Evolutionary conservation across 192 early-diverging fungal species (phyloP).

Genomic region (Mortierella hygrophila): DNA sequence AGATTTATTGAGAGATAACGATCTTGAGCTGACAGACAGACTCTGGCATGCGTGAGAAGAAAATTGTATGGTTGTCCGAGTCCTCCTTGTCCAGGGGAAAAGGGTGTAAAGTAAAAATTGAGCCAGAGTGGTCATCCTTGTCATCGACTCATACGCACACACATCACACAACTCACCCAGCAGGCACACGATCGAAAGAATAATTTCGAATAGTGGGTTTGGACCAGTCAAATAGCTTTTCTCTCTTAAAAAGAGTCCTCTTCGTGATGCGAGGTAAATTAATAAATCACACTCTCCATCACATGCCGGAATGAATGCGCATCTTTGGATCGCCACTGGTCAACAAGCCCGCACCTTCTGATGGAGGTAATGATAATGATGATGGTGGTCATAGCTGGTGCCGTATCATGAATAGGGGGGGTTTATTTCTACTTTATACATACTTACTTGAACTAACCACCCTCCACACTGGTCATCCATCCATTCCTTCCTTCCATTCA

Average conservation of each 20-base stretch:
- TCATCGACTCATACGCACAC: not conserved
- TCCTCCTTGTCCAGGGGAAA: not conserved
- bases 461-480: not conserved
- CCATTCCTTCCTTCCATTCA: not conserved
- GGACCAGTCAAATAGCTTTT: slow-evolving; percentile 6
- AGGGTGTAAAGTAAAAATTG: not conserved
- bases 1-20: not conserved
- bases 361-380: too few relatives aligned
- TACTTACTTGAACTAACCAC: too few relatives aligned
- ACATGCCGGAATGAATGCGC: not conserved
- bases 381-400: too few relatives aligned
- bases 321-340: not conserved
- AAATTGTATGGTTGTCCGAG: not conserved
- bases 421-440: too few relatives aligned
- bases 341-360: not conserved
- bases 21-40: not conserved
- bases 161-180: not conserved
- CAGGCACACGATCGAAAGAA: slow-evolving; percentile 2
- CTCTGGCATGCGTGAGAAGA: slow-evolving; percentile 6
- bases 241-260: not conserved
- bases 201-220: not conserved
- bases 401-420: too few relatives aligned
- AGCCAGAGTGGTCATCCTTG: not conserved
- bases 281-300: not conserved
- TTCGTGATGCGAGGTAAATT: not conserved